Base-by-base conservation (phyloP, 2,329 filamentous ascomycete species). In the Fusarium tricinctum region DNA sequence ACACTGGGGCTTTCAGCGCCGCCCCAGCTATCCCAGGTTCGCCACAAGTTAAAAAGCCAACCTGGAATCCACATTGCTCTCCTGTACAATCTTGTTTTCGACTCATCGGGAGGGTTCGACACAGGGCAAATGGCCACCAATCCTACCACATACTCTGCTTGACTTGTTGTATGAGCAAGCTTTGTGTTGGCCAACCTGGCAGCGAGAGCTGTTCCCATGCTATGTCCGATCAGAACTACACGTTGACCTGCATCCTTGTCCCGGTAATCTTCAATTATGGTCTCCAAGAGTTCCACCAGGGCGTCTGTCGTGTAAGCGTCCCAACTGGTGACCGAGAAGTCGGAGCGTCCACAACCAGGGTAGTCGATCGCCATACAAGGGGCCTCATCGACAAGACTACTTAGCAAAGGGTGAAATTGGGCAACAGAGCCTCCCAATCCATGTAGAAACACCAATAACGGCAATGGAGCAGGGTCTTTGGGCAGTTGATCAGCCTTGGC, bases 341-440 rank as follows among this genome's bases (percentile, higher is more conserved):
- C 82, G 3, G 95, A 97, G 22, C 90, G 83, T 30, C 96, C 96
- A 73, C 94, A 97, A 39, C 96, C 96, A 2, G 96, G 95, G 6
- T 97, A 84, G 77, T 99, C 96, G 66, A 98, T 89, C 6, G 93
- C 92, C 68, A 80, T 85, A 77, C 94, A 97, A 47, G 94, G 91
- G 14, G 92, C 93, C 48, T 94, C 83, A 75, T 97, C 93, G 50
- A 92, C 88, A 47, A 99, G 84, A 77, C 92, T 96, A 20, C 89
- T 91, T 17, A 98, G 81, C 7, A 98, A 81, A 30, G 92, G 88
- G 56, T 92, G 87, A 76, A 97, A 98, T 75, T 98, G 96, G 13
- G 93, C 91, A 23, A 94, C 86, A 1, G 93, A 97, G 48, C 96
- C 96, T n/a, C 95, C 96, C 12, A 98, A 85, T 2, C 96, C 96